These are phyloP conservation scores for Microdochium trichocladiopsis DNA, from an alignment of 2,329 filamentous ascomycete species.

Conservation along the genomic window DNA sequence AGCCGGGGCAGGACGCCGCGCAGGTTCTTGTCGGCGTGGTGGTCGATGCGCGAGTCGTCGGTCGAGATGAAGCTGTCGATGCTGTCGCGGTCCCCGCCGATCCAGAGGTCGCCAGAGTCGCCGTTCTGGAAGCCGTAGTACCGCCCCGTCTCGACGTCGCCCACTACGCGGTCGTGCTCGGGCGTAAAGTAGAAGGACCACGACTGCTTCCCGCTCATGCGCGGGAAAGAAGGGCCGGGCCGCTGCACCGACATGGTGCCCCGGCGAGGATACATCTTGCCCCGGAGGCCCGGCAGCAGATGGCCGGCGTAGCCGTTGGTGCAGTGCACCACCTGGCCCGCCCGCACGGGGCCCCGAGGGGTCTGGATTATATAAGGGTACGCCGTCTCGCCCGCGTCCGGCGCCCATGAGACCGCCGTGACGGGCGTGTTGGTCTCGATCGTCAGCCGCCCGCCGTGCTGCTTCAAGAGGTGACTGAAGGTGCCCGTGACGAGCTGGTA, in stretches of 20 bases:
- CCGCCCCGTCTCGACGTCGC: not conserved
- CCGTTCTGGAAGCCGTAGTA: not conserved
- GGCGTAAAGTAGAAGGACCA: constrained; percentile 41
- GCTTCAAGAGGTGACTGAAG: constrained; percentile 31
- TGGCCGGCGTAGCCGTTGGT: constrained; percentile 48
- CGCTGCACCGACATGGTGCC: constrained; percentile 44
- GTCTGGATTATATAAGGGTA: constrained; percentile 37
- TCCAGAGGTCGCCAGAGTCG: constrained; percentile 34
- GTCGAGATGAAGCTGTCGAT: constrained; percentile 37
- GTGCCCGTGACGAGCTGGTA: constrained; percentile 39
- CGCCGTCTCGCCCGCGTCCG: not conserved
- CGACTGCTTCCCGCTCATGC: constrained; percentile 28
- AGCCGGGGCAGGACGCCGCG: constrained; percentile 32
- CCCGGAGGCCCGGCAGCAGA: constrained; percentile 40
- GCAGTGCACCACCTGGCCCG: constrained; percentile 47
- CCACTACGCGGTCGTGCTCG: not conserved
- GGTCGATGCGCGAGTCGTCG: constrained; percentile 34
- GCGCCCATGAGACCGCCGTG: constrained; percentile 13
- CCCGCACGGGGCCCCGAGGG: constrained; percentile 30
- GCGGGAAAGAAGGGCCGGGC: constrained; percentile 24
- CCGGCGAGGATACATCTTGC: constrained; percentile 33
- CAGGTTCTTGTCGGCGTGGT: constrained; percentile 28
- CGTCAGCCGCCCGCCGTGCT: constrained; percentile 21
- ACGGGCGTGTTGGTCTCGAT: constrained; percentile 30
- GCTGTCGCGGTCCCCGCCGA: constrained; percentile 39